Percentiles rank a stretch among this genome's conserved stretches.
Conservation (phyloP, 2,329 filamentous ascomycete species). For the Trichoderma brevicompactum region DNA sequence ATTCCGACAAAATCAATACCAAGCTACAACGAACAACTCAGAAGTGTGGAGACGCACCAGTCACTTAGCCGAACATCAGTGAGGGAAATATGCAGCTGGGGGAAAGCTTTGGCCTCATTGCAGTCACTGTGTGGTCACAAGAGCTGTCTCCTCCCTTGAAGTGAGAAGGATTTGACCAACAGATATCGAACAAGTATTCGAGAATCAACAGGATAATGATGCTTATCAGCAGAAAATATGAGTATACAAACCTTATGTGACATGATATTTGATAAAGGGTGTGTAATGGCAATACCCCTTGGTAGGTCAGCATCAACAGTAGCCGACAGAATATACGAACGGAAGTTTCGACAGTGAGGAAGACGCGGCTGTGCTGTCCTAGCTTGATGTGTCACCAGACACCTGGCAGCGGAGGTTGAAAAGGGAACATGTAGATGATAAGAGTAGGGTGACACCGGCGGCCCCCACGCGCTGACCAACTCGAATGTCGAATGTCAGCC, state of each 20-base stretch:
- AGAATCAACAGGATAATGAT: too few species aligned
- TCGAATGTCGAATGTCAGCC: neutral
- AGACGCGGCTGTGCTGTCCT: too few species aligned
- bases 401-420: neutral
- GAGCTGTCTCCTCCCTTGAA: neutral
- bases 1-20: neutral
- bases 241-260: too few species aligned
- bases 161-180: neutral
- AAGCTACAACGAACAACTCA: neutral
- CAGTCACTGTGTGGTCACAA: slow-evolving; percentile 14
- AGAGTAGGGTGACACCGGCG: neutral
- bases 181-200: neutral
- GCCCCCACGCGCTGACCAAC: slow-evolving; percentile 11
- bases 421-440: neutral
- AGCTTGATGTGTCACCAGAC: too few species aligned
- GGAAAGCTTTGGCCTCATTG: slow-evolving; percentile 18
- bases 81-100: slow-evolving; percentile 23
- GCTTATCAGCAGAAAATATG: too few species aligned
- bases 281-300: too few species aligned
- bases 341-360: too few species aligned
- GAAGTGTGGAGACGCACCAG: neutral
- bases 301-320: too few species aligned
- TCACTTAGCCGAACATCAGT: neutral
- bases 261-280: too few species aligned
- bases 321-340: too few species aligned